Base-by-base conservation (phyloP, 108 stramenopile genomes). In the Nitzschia sp. region DNA sequence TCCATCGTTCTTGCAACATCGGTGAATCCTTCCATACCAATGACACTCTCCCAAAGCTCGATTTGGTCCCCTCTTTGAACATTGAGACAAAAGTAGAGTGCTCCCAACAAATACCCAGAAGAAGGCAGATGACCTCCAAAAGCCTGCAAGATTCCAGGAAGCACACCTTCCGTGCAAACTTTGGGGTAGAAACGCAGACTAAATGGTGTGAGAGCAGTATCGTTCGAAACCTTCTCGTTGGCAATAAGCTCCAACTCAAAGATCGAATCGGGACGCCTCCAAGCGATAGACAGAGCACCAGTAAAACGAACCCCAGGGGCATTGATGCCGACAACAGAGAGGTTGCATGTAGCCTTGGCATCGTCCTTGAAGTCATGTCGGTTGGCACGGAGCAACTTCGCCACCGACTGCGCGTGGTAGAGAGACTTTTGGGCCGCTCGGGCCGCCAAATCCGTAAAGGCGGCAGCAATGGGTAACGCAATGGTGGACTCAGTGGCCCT, bases 401-500 rank as follows among this genome's bases (percentile, higher is more conserved):
- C 80, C n/a, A 86, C 78, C 15, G 72, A 62, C 22, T 76, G 55
- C 0, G 89, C 89, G 68, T 84, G 86, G 24, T 63, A 40, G 20
- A 73, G 44, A 7, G 92, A 93, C 29, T 75, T 70, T 10, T 51
- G 58, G 24, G 80, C 76, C 6, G 86, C 87, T 10, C 51, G 24
- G 8, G 78, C 63, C 9, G 83, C 73, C 57, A 89, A 64, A 25
- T 79, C 63, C 22, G 83, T 71, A 34, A 79, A 67, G 6, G 86
- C 84, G 2, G 87, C 77, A 9, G 88, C 93, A 37, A 94, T 57
- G 0, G 93, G 93, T n/a, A 94, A 63, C 0, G 80, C 70, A 2
- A 94, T 63, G 9, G 90, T 75, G 14, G 86, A 86, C 65, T 94
- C 93, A 10, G 72, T 77, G 8, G 87, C 78, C 0, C 89, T 76